Evolutionary conservation across 2,329 filamentous ascomycete genomes (phyloP).

Genomic region (Fusarium pseudocircinatum): DNA sequence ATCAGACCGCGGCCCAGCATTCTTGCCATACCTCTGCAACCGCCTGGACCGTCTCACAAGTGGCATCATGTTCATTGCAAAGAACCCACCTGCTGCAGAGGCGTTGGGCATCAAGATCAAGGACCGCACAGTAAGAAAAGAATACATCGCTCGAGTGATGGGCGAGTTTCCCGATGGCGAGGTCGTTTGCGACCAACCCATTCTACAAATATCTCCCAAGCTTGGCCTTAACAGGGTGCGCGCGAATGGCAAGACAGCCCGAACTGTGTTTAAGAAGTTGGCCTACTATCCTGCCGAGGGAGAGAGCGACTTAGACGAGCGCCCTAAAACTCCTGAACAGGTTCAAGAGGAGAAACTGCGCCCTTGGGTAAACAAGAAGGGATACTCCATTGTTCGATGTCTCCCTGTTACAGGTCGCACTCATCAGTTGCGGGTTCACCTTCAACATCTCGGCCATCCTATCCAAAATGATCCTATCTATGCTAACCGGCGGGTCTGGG

Average conservation of each 20-base stretch:
- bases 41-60: constrained; percentile 93
- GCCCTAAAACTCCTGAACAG: constrained; percentile 39
- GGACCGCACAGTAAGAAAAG: constrained; percentile 86
- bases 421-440: constrained; percentile 92
- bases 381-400: constrained; percentile 95
- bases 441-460: constrained; percentile 93
- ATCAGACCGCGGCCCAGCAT: constrained; percentile 69
- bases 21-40: constrained; percentile 79
- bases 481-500: constrained; percentile 92
- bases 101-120: constrained; percentile 79
- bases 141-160: constrained; percentile 91
- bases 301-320: constrained; percentile 36
- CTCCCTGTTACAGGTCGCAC: constrained; percentile 93
- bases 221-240: constrained; percentile 94
- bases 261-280: constrained; percentile 89
- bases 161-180: constrained; percentile 93
- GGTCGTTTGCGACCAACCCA: constrained; percentile 90
- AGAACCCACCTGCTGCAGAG: constrained; percentile 82
- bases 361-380: constrained; percentile 67
- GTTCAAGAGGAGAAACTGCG: constrained; percentile 40
- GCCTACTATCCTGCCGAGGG: constrained; percentile 79
- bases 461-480: constrained; percentile 99
- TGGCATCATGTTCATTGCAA: constrained; percentile 98
- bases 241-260: constrained; percentile 88
- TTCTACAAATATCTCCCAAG: constrained; percentile 93